Evolutionary conservation across 306 rosid genomes (phyloP), one percentile per base, ranked within the genome.

Genomic region (Sicyos edulis): DNA sequence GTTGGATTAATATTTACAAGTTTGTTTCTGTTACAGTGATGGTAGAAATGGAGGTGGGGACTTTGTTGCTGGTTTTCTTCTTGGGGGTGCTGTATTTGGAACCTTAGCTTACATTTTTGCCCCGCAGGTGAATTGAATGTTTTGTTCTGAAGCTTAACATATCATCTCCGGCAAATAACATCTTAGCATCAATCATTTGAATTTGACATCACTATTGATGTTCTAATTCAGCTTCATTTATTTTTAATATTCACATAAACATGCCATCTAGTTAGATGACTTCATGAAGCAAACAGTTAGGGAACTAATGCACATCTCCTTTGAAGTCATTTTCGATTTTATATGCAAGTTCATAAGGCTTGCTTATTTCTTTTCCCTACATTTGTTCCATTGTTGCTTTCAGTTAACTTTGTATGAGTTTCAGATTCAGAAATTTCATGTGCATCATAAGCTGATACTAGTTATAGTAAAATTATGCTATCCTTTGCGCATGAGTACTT

Each of bases 1-100:
- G 70, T n/a, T 42, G 71, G 51, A 64, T 9, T 37, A 64, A 64
- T 19, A 17, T 12, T 20, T 20, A 6, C 37, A 24, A 15, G 57
- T 68, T 75, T 45, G 32, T 77, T 50, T 64, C 19, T 75, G 74
- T 42, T 70, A 76, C 88, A 90, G 91, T 70, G 95, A 84, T 70
- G 81, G 80, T 61, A 76, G 87, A 77, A 78, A 84, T 58, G 96
- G 96, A 29, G 92, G 90, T 44, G 90, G 87, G 63, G 98, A 93
- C 74, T 93, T 93, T 68, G 51, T 87, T 54, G 88, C 96, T 67
- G 96, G 98, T 42, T 93, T 93, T 82, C 75, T 93, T 71, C 70
- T 93, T 58, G 98, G 98, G 54, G 96, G 98, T 71, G 96, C 97
- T 7, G 78, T 93, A 67, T 83, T 90, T 57, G 98, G 98, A 75